A percentile compares a stretch with the other conserved stretches of the same genome.
phyloP scores from a whole-genome alignment of 192 early-diverging fungal species.

The Geosiphon pyriformis region DNA sequence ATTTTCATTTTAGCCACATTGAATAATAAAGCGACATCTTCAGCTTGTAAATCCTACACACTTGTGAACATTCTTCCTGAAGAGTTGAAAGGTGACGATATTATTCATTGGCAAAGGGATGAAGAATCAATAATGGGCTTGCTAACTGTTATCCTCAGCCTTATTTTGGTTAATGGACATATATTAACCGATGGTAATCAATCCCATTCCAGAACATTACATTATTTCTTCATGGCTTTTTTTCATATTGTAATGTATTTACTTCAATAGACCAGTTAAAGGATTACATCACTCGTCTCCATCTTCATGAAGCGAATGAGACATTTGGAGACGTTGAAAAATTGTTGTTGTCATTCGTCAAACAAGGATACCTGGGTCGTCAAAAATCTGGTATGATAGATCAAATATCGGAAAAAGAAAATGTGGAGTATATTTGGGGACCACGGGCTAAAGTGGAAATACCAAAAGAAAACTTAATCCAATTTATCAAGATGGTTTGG shows the following conservation, averaged over 20 bases:
- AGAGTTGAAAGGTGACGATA: conserved; percentile 24
- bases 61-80: conserved; percentile 39
- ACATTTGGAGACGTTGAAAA: conserved; percentile 34
- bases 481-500: conserved; percentile 52
- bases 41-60: conserved; percentile 33
- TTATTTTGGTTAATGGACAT: conserved; percentile 54
- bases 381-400: conserved; percentile 31
- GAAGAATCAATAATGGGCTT: conserved; percentile 45
- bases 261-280: conserved; percentile 26
- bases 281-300: conserved; percentile 30
- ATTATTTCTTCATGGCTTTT: background rate
- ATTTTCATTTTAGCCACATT: background rate
- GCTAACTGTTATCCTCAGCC: conserved; percentile 48
- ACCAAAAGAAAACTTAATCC: conserved; percentile 43
- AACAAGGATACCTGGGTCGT: conserved; percentile 47
- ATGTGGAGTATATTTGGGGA: conserved; percentile 52
- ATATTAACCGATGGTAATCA: conserved; percentile 40
- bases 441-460: conserved; percentile 57
- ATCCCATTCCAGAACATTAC: background rate
- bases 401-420: conserved; percentile 31
- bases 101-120: conserved; percentile 39
- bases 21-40: conserved; percentile 9
- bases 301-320: conserved; percentile 23
- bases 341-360: conserved; percentile 37
- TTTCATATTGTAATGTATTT: background rate